Evolutionary conservation across 495 filamentous ascomycete genomes (phyloP).

Genomic region (Hypoxylon cercidicola): DNA sequence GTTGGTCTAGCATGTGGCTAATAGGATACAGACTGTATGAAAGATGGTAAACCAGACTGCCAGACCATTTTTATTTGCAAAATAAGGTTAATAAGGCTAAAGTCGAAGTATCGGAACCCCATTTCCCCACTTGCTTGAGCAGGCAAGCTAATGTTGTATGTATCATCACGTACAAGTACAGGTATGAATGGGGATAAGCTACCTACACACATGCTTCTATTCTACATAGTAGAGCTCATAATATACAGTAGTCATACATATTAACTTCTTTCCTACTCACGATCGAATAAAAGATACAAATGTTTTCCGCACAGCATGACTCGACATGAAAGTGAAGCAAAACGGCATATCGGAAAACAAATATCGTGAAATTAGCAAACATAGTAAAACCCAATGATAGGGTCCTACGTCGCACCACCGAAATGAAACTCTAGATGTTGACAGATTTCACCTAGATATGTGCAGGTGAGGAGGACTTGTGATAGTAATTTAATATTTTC

Average conservation of each 20-base stretch:
- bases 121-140: conserved; percentile 29
- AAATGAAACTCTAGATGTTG: conserved; percentile 26
- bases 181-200: not conserved
- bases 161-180: not conserved
- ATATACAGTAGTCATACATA: no score
- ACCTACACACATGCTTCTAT: not conserved
- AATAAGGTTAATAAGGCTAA: conserved; percentile 48
- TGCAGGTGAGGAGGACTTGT: not conserved
- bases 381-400: conserved; percentile 2
- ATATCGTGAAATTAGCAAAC: not conserved
- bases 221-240: no score
- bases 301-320: no score
- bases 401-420: conserved; percentile 20
- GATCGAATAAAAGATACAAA: no score
- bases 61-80: conserved; percentile 27
- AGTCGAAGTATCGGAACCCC: conserved; percentile 30
- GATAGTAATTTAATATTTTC: no score
- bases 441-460: conserved; percentile 29
- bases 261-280: no score
- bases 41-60: no score
- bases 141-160: conserved; percentile 17
- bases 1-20: no score
- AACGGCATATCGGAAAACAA: no score
- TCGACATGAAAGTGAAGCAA: no score
- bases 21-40: no score